Evolutionary conservation across 257 asterid species (phyloP), one percentile per base, ranked within the genome.

Genomic region (Jasminum sambac): DNA sequence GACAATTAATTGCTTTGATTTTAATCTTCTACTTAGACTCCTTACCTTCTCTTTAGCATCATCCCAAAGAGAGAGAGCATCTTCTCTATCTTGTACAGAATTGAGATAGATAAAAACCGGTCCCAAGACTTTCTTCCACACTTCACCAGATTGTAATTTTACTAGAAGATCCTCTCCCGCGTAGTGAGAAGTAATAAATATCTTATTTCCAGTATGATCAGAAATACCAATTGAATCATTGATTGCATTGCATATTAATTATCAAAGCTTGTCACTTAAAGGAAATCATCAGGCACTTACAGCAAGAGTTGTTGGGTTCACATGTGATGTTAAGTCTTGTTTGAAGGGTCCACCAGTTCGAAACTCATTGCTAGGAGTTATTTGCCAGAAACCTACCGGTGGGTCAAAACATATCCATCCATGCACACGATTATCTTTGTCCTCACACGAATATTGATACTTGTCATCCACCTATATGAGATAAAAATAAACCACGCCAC

Each of bases 361-460:
- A 69, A 89, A 91, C 83, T 91, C 97, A 70, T 76, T 82, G 76
- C 91, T 83, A 4, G 97, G 96, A 4, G 89, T 84, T 43, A 91
- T 91, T 64, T 70, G 85, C 97, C 97, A 91, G 76, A 91, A 91
- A 8, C 96, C 97, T 17, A 91, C 88, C 0, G 89, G 91, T 17
- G 96, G 96, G 43, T 89, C 85, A 37, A 72, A 74, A 72, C 91
- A 81, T 74, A 91, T 86, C 96, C 97, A 91, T 58, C 97, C 96
- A 42, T 91, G 97, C 50, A 89, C 95, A 63, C 72, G 77, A 40
- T 80, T 75, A 39, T 89, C 91, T 71, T 87, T 86, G 83, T 91
- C 84, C 68, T 91, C 89, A 14, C 81, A 75, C 14, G 96, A 78
- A 77, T 91, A 89, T 57, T 82, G 89, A 41, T 91, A 91, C 80